Base-by-base conservation (phyloP, 148 eudicot genomes). In the Chenopodium quinoa region DNA sequence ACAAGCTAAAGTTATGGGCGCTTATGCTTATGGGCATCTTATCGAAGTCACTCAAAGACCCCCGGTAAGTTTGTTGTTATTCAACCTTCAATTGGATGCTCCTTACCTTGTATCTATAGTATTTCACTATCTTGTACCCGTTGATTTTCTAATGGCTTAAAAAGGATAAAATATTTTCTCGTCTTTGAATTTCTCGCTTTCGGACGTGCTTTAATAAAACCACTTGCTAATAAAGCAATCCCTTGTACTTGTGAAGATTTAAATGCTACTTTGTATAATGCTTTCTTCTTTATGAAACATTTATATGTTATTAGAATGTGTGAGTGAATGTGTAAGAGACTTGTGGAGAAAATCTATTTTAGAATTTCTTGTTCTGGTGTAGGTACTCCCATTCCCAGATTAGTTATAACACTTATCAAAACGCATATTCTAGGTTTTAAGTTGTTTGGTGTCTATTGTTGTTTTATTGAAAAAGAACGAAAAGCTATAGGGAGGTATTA, bases 31-130 rank as follows among this genome's bases (percentile, higher is more conserved):
- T 82, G 87, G 87, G 48, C 83, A 75, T 67, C 75, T 50, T 52
- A 82, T 84, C 50, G 91, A 85, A 83, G 91, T 93, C 69, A 87
- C 88, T 20, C 90, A 84, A 81, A 90, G 88, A 71, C 98, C 94
- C 19, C 75, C 44, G 73, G 99, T 96, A 94, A 93, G 99, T 93
- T 80, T 66, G 27, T 73, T 44, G 2, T 4, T 10, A 12, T 16
- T 72, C 2, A 12, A 25, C 37, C 34, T 72, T 8, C 73, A 37
- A 37, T 13, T 71, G 74, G 74, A 71, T 71, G 25, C 20, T 37
- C 71, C 25, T 75, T 47, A 5, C 50, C 23, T 4, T 75, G 4
- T 27, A 40, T 75, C 31, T 73, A 44, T 71, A 25, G 11, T 40
- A 19, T 70, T 19, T 23, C 52, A 31, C 1, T 31, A 16, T 16